Conservation (phyloP, 768 basidiomycete species). For the Mycena metata region DNA sequence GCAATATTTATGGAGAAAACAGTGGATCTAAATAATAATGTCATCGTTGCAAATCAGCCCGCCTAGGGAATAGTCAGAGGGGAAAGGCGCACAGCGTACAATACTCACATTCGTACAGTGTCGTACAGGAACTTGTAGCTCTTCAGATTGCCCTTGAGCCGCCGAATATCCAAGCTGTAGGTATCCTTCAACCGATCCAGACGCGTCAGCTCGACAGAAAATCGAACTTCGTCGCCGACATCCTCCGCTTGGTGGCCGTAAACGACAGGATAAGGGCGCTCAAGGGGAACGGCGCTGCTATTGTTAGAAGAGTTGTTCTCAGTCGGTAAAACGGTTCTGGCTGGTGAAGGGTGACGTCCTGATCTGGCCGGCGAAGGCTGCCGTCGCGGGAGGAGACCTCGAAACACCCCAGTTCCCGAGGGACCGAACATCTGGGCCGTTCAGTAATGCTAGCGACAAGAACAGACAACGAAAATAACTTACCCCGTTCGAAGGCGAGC, state of each 20-base stretch:
- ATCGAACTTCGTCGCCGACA: constrained; percentile 90
- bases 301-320: constrained; percentile 46
- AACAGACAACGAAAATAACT: constrained; percentile 17
- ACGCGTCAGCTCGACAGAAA: constrained; percentile 91
- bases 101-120: constrained; percentile 71
- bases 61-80: constrained; percentile 22
- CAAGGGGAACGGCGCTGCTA: constrained; percentile 32
- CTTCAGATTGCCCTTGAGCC: constrained; percentile 87
- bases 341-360: constrained; percentile 61
- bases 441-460: neutral
- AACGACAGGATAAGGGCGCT: constrained; percentile 47
- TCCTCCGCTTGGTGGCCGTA: constrained; percentile 82
- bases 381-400: constrained; percentile 75
- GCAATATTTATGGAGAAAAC: neutral
- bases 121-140: constrained; percentile 91
- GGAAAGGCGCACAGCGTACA: neutral
- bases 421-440: constrained; percentile 35
- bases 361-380: constrained; percentile 53
- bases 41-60: constrained; percentile 29
- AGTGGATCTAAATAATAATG: neutral
- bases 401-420: constrained; percentile 65
- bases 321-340: constrained; percentile 9
- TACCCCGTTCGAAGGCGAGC: constrained; percentile 60
- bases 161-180: constrained; percentile 89
- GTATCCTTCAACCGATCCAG: constrained; percentile 86